Base-by-base conservation (phyloP, 169 alveolate genomes). In the Cryptosporidium viatorum region DNA sequence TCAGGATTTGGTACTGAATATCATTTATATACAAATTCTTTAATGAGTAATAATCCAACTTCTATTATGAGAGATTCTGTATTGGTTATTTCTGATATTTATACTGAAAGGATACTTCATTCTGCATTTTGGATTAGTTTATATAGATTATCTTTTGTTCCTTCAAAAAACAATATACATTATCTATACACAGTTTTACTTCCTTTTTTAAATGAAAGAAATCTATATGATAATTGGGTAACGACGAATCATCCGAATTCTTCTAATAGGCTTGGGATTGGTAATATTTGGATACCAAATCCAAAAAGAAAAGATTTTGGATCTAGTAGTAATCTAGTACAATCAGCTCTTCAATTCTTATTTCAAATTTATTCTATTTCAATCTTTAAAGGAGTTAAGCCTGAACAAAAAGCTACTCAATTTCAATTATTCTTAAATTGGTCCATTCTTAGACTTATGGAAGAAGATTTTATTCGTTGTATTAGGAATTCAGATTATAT, bases 71-170 rank as follows among this genome's bases (percentile, higher is more conserved):
- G 95, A 71, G 97, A 94, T 71, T 86, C 95, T 31, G 71, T 89
- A 52, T 37, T 94, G 21, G 92, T 94, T 68, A 80, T 94, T 31
- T 93, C 92, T 70, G 96, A 92, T 84, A 93, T 94, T 37, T 58
- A 55, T 23, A 67, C 94, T 31, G 95, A 93, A 58, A 45, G 93
- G 51, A 85, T 94, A 65, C 60, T 94, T 29, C 96, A 94, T 85
- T 91, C 95, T 18, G 75, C 96, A 26, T 94, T 94, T 84, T 94
- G 97, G 97, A 92, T 94, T 71, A 86, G 95, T 68, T 70, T 94
- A 52, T 94, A 92, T 87, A 85, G 97, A 31, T 75, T 94, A 33
- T 86, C 93, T 92, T 92, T 92, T 60, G 92, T 86, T 31, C 94
- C 97, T 21, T 94, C 93, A 73, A 48, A 84, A 12, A 93, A 91